A percentile compares a stretch with the other conserved stretches of the same genome.
phyloP scores from a whole-genome alignment of 148 eudicot genomes.

The Amaranthus palmeri region DNA sequence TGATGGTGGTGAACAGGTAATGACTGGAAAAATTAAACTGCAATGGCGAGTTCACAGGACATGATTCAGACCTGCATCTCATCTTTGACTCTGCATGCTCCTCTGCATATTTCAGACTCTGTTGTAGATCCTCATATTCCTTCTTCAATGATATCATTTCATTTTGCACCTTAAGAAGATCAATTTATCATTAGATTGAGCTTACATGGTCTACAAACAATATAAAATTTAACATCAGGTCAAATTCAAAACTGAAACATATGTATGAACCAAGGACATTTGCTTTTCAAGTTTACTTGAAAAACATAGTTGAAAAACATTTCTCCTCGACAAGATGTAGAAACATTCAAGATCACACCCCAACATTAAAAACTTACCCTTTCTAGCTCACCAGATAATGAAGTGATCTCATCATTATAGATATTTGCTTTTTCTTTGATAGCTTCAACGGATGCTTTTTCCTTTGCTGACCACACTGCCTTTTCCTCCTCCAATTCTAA shows the following conservation, averaged over 20 bases:
- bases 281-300: neutral
- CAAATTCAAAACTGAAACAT: neutral
- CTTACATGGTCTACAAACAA: neutral
- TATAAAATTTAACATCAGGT: neutral
- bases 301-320: neutral
- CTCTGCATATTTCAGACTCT: constrained; percentile 44
- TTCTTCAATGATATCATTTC: constrained; percentile 46
- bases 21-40: neutral
- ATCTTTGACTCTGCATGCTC: constrained; percentile 41
- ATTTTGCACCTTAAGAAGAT: constrained; percentile 39
- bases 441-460: constrained; percentile 74
- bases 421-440: constrained; percentile 49
- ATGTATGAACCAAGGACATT: neutral
- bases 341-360: constrained; percentile 2
- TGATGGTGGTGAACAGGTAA: neutral
- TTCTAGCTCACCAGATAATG: constrained; percentile 45
- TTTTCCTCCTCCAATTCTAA: constrained; percentile 85
- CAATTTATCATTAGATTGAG: constrained; percentile 14
- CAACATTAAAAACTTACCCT: constrained; percentile 40
- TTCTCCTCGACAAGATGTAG: constrained; percentile 3
- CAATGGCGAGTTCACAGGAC: constrained; percentile 8
- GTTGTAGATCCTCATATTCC: constrained; percentile 44
- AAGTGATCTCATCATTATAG: constrained; percentile 43
- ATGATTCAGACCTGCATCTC: constrained; percentile 39
- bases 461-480: constrained; percentile 83